Evolutionary conservation across 306 rosid genomes (phyloP).

Genomic region (Leucaena leucocephala): DNA sequence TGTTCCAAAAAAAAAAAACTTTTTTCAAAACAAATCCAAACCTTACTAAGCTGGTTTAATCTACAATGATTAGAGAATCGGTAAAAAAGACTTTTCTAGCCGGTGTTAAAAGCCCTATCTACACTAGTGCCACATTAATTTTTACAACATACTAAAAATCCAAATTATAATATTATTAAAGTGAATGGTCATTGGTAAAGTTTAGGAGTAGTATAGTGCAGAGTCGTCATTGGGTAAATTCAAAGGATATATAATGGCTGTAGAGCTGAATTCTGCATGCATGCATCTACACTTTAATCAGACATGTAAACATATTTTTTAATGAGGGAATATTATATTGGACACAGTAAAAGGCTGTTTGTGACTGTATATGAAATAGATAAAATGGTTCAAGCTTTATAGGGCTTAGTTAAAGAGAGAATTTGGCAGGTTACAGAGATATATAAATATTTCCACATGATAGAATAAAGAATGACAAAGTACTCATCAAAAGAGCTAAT

Average conservation of each 20-base stretch:
- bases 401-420: constrained; percentile 80
- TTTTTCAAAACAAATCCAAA: no score
- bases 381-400: constrained; percentile 67
- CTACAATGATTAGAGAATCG: no score
- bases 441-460: constrained; percentile 31
- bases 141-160: no score
- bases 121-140: no score
- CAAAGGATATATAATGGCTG: neutral
- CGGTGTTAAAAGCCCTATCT: no score
- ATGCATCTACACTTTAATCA: neutral
- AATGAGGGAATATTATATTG: constrained; percentile 25
- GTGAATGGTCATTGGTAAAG: neutral
- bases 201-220: neutral
- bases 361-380: constrained; percentile 66
- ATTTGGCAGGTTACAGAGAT: constrained; percentile 56
- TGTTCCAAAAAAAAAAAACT: no score
- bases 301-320: neutral
- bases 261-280: constrained; percentile 21
- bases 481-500: constrained; percentile 40
- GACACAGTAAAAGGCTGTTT: constrained; percentile 81
- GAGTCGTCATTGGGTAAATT: neutral
- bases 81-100: no score
- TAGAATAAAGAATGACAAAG: constrained; percentile 48
- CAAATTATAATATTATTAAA: neutral
- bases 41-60: no score